Conservation (phyloP, 1,139 yeast species). For the Yamadazyma atmosphaerica region DNA sequence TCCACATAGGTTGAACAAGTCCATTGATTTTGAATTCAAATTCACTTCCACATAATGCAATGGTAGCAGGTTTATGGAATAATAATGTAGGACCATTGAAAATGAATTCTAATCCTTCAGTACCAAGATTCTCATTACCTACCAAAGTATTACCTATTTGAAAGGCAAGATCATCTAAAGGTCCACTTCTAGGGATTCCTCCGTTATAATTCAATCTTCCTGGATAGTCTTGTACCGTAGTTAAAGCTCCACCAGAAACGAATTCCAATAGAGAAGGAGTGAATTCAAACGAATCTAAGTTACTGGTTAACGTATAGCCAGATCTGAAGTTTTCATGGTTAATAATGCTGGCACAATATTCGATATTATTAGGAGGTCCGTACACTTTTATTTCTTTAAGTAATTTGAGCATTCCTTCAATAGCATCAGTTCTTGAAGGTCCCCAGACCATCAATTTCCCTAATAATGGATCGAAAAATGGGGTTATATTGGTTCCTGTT, state of each 20-base stretch:
- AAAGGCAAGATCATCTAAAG: constrained; percentile 7
- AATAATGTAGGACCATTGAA: constrained; percentile 6
- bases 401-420: constrained; percentile 20
- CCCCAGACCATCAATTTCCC: constrained; percentile 36
- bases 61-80: constrained; percentile 7
- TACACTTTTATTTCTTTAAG: constrained; percentile 19
- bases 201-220: constrained; percentile 8
- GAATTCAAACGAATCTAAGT: constrained; percentile 5
- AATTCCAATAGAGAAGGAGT: constrained; percentile 7
- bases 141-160: constrained; percentile 6
- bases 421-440: constrained; percentile 21
- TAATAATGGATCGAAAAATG: constrained; percentile 33
- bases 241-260: constrained; percentile 6
- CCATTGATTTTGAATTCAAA: constrained; percentile 7
- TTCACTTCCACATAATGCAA: constrained; percentile 6
- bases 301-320: constrained; percentile 5
- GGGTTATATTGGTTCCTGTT: constrained; percentile 30
- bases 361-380: constrained; percentile 31
- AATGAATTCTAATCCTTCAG: constrained; percentile 6
- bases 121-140: constrained; percentile 6
- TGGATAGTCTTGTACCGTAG: constrained; percentile 9
- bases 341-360: constrained; percentile 16
- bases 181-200: constrained; percentile 9
- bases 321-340: constrained; percentile 2
- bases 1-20: constrained; percentile 6